phyloP scores from a whole-genome alignment of 2,329 filamentous ascomycete species.

The Colletotrichum sp. region DNA sequence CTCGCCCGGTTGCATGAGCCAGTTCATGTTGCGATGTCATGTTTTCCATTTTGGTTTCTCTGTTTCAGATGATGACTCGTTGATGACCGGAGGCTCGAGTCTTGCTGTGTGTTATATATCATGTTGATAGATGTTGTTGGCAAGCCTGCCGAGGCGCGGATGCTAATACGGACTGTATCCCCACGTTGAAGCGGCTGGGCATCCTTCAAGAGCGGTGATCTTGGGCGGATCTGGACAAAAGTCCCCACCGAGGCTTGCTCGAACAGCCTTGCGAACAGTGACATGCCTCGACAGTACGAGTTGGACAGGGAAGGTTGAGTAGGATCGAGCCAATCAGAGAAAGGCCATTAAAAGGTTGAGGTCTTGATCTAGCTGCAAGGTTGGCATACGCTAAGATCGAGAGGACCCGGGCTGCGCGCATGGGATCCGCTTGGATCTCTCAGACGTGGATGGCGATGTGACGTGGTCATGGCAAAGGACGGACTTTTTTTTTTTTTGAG shows the following conservation, averaged over 20 bases:
- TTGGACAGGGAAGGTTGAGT: not conserved
- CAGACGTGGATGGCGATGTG: slow-evolving; percentile 3
- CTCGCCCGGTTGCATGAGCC: slow-evolving; percentile 4
- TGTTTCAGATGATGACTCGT: not conserved
- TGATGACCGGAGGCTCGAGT: not conserved
- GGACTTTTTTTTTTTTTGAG: not conserved
- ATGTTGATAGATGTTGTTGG: slow-evolving; percentile 1
- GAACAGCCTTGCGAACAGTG: not conserved
- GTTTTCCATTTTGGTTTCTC: not conserved
- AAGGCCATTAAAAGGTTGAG: not conserved
- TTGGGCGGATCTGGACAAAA: not conserved
- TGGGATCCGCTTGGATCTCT: slow-evolving; percentile 18
- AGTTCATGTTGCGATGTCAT: not conserved
- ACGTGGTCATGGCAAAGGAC: slow-evolving; percentile 6
- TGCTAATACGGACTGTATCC: not conserved
- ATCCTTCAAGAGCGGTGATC: not conserved
- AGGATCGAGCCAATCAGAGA: not conserved
- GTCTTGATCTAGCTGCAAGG: slow-evolving; percentile 1
- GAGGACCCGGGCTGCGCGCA: not conserved
- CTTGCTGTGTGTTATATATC: slow-evolving; percentile 1
- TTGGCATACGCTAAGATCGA: slow-evolving; percentile 5
- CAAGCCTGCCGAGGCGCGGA: not conserved
- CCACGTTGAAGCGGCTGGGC: not conserved
- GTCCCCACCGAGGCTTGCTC: not conserved
- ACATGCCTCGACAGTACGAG: not conserved